A percentile compares a stretch with the other conserved stretches of the same genome.
Conservation (phyloP, 371 early-diverging fungal genomes). For the Rhizomucor pusillus region DNA sequence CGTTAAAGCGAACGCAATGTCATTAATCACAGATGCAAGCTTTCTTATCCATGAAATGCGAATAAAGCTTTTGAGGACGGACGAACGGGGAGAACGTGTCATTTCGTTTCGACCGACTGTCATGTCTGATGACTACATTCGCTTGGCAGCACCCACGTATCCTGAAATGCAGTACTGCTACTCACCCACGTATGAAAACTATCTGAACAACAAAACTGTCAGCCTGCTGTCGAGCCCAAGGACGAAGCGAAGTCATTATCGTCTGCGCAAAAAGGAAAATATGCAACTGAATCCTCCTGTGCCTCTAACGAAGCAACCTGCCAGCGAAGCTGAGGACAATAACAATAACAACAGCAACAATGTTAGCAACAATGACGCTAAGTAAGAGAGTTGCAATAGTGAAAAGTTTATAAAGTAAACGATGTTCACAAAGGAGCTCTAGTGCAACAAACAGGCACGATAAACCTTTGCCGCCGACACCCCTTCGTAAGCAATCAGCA, state of each 20-base stretch:
- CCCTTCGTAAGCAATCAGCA: slow-evolving; percentile 21
- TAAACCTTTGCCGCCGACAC: slow-evolving; percentile 16
- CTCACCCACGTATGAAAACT: slow-evolving; percentile 54
- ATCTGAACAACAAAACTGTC: slow-evolving; percentile 13
- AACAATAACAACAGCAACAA: neutral
- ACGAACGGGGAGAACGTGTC: slow-evolving; percentile 74
- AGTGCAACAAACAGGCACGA: neutral
- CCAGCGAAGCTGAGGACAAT: slow-evolving; percentile 9
- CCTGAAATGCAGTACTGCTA: slow-evolving; percentile 72
- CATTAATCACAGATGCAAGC: slow-evolving; percentile 69
- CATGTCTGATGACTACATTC: slow-evolving; percentile 75
- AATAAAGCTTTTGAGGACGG: slow-evolving; percentile 69
- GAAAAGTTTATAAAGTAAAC: too few species aligned
- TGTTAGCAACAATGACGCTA: too few species aligned
- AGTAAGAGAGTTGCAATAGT: too few species aligned
- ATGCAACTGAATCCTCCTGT: slow-evolving; percentile 25
- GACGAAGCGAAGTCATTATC: slow-evolving; percentile 23
- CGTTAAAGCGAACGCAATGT: slow-evolving; percentile 39
- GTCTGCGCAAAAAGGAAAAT: slow-evolving; percentile 21
- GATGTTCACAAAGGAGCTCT: neutral
- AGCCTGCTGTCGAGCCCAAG: slow-evolving; percentile 19
- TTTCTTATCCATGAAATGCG: slow-evolving; percentile 77
- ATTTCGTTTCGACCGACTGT: slow-evolving; percentile 66
- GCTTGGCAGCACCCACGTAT: slow-evolving; percentile 66
- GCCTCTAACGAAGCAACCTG: slow-evolving; percentile 9